phyloP scores from a whole-genome alignment of 2,329 filamentous ascomycete genomes.

The Penicillium sp. region DNA sequence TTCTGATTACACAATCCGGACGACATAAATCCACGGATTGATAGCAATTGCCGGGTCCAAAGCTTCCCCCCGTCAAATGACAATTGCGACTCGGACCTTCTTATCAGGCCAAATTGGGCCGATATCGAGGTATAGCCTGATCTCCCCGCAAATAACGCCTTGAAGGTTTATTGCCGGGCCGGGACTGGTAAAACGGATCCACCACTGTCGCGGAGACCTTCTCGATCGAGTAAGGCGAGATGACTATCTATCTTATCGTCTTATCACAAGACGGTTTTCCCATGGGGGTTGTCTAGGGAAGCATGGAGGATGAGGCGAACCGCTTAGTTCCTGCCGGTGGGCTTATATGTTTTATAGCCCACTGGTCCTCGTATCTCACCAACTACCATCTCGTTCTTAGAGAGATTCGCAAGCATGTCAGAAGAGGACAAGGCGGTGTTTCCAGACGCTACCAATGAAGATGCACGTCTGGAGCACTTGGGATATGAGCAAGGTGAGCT shows the following conservation, averaged over 20 bases:
- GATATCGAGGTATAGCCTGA: background rate
- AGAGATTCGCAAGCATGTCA: slow-evolving; percentile 13
- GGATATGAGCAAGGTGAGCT: slow-evolving; percentile 41
- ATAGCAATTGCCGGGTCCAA: slow-evolving; percentile 1
- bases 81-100: background rate
- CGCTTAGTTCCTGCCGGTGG: background rate
- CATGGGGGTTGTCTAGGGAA: slow-evolving; percentile 7
- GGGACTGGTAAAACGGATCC: slow-evolving; percentile 10
- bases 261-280: slow-evolving; percentile 2
- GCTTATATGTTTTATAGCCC: slow-evolving; percentile 1
- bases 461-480: slow-evolving; percentile 37
- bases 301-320: slow-evolving; percentile 7
- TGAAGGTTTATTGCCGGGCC: slow-evolving; percentile 4
- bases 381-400: background rate
- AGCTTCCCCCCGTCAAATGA: slow-evolving; percentile 5
- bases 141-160: slow-evolving; percentile 24
- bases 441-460: slow-evolving; percentile 26
- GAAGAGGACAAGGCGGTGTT: slow-evolving; percentile 30
- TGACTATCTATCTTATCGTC: slow-evolving; percentile 27
- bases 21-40: slow-evolving; percentile 1
- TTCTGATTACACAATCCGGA: slow-evolving; percentile 14
- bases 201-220: slow-evolving; percentile 27
- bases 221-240: slow-evolving; percentile 22
- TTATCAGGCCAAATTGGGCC: slow-evolving; percentile 6
- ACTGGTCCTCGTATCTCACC: background rate